These are phyloP conservation scores for Cordyceps farinosa DNA, from an alignment of 2,329 filamentous ascomycete genomes.

Conservation along the genomic window DNA sequence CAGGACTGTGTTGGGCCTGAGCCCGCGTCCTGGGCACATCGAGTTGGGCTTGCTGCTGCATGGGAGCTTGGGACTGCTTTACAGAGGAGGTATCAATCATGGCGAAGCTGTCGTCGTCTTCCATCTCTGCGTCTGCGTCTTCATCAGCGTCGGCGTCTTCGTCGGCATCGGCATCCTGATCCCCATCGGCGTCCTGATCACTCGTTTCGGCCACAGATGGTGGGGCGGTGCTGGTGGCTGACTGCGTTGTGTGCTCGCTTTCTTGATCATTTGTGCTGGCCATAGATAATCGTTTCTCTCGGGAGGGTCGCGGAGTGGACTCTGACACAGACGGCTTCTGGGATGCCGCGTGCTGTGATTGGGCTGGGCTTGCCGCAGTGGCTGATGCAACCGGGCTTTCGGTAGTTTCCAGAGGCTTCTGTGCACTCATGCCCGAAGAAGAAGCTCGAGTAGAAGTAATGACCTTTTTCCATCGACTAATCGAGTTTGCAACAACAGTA, in stretches of 20 bases:
- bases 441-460: slow-evolving; percentile 48
- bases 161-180: slow-evolving; percentile 27
- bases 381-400: slow-evolving; percentile 20
- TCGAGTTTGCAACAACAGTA: slow-evolving; percentile 50
- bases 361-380: slow-evolving; percentile 20
- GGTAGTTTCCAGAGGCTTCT: slow-evolving; percentile 45
- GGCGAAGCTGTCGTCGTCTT: slow-evolving; percentile 54
- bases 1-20: slow-evolving; percentile 33
- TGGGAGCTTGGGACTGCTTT: slow-evolving; percentile 34
- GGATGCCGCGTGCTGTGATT: slow-evolving; percentile 23
- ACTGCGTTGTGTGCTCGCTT: slow-evolving; percentile 34
- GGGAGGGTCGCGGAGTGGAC: slow-evolving; percentile 21
- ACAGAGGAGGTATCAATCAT: slow-evolving; percentile 44
- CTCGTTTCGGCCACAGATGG: slow-evolving; percentile 46
- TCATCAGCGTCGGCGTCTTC: neutral
- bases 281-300: slow-evolving; percentile 30
- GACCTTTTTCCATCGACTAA: slow-evolving; percentile 60
- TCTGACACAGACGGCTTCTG: slow-evolving; percentile 23
- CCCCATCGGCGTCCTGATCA: slow-evolving; percentile 31
- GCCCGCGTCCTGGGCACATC: slow-evolving; percentile 42
- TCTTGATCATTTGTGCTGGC: slow-evolving; percentile 34
- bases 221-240: slow-evolving; percentile 34
- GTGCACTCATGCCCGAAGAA: slow-evolving; percentile 45
- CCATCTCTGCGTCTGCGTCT: slow-evolving; percentile 44
- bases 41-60: slow-evolving; percentile 40